Conservation (phyloP, 805 yeast species). For the Barnettozyma pratensis region DNA sequence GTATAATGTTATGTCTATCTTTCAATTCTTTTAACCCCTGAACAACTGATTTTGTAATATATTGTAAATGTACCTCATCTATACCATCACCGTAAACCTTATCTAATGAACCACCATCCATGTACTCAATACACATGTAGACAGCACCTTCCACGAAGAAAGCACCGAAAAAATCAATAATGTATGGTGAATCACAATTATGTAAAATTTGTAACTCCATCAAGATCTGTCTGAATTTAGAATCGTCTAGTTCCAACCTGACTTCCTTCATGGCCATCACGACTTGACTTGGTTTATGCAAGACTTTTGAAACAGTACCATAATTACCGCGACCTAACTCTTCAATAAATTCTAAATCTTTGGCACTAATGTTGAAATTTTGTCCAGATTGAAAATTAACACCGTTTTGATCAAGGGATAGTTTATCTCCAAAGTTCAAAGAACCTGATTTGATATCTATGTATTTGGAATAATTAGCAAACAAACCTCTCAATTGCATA, state of each 20-base stretch:
- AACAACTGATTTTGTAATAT: constrained; percentile 73
- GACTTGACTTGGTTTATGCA: constrained; percentile 89
- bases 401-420: constrained; percentile 87
- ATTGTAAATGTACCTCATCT: constrained; percentile 76
- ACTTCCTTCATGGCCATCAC: constrained; percentile 98
- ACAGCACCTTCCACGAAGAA: constrained; percentile 97
- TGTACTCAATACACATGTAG: constrained; percentile 95
- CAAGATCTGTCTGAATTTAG: constrained; percentile 87
- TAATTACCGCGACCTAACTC: constrained; percentile 95
- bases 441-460: constrained; percentile 91
- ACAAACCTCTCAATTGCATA: constrained; percentile 48
- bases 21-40: constrained; percentile 78
- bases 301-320: constrained; percentile 90
- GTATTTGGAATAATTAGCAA: constrained; percentile 81
- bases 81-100: constrained; percentile 72
- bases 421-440: constrained; percentile 87
- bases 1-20: constrained; percentile 88
- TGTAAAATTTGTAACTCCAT: constrained; percentile 96
- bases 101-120: constrained; percentile 95
- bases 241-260: constrained; percentile 84
- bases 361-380: constrained; percentile 78
- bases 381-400: constrained; percentile 87
- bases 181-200: constrained; percentile 82
- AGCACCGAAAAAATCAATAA: constrained; percentile 96
- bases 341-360: constrained; percentile 74